Conservation (phyloP, 176 grass and related monocot species). For the Cenchrus fungigraminus region DNA sequence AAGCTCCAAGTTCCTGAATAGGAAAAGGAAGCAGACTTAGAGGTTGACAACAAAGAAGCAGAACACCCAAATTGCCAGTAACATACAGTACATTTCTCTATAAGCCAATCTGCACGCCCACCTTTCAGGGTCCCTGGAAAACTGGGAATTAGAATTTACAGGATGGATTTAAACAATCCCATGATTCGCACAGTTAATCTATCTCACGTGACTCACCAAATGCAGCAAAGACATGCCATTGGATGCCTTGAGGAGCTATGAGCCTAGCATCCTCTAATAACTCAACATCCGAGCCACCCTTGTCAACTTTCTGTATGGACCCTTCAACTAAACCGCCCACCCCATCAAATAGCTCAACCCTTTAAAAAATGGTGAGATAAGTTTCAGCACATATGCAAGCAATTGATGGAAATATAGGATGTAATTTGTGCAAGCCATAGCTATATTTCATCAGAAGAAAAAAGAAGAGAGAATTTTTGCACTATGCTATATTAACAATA, state of each 20-base stretch:
- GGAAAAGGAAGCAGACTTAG: slow-evolving; percentile 11
- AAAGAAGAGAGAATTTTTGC: neutral
- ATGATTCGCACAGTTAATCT: neutral
- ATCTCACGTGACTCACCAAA: slow-evolving; percentile 63
- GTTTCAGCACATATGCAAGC: slow-evolving; percentile 5
- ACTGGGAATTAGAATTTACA: slow-evolving; percentile 48
- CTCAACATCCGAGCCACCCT: slow-evolving; percentile 67
- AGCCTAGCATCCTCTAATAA: slow-evolving; percentile 62
- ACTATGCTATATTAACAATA: neutral
- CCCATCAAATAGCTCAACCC: slow-evolving; percentile 90
- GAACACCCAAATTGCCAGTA: slow-evolving; percentile 33
- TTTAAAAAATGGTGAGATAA: slow-evolving; percentile 32
- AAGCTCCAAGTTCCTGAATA: slow-evolving; percentile 90
- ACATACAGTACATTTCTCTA: slow-evolving; percentile 99
- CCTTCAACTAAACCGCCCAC: slow-evolving; percentile 79
- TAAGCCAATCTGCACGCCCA: slow-evolving; percentile 92
- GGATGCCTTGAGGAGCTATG: slow-evolving; percentile 70
- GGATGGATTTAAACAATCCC: neutral
- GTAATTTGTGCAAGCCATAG: neutral
- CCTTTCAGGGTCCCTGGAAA: slow-evolving; percentile 86
- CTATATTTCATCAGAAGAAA: neutral
- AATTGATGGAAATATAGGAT: neutral
- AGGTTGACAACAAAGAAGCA: slow-evolving; percentile 28
- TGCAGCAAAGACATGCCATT: slow-evolving; percentile 90
- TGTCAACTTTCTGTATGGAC: slow-evolving; percentile 72